Conservation (phyloP, 371 early-diverging fungal genomes). For the Circinella umbellata region DNA sequence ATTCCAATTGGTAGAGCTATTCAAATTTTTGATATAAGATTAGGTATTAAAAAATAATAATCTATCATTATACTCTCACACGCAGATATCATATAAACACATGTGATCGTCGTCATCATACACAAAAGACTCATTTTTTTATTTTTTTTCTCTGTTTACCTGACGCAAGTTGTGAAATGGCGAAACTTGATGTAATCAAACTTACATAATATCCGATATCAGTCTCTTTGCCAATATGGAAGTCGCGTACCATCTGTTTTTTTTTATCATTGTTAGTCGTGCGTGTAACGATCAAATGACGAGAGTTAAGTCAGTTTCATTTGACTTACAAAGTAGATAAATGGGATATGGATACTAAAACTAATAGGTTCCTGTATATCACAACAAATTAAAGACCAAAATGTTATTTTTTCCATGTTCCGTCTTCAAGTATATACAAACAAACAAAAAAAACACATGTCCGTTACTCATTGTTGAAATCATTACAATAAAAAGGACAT, state of each 20-base stretch:
- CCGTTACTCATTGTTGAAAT: neutral
- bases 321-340: conserved; percentile 54
- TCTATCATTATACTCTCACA: too few species aligned
- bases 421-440: too few species aligned
- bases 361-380: conserved; percentile 63
- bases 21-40: too few species aligned
- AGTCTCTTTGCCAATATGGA: conserved; percentile 56
- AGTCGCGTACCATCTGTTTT: conserved; percentile 62
- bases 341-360: conserved; percentile 66
- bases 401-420: neutral
- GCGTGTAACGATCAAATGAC: conserved; percentile 14
- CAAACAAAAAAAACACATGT: too few species aligned
- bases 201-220: conserved; percentile 71
- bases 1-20: conserved; percentile 63
- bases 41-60: too few species aligned
- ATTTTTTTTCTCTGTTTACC: conserved; percentile 33
- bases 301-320: conserved; percentile 8
- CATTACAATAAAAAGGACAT: conserved; percentile 3
- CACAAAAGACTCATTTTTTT: too few species aligned
- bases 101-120: neutral
- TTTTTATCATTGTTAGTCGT: neutral
- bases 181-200: conserved; percentile 65
- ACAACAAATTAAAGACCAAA: neutral
- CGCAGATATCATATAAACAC: too few species aligned
- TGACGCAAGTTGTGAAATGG: conserved; percentile 63